Conservation (phyloP, 495 filamentous ascomycete species). For the Pyrenula aspistea region DNA sequence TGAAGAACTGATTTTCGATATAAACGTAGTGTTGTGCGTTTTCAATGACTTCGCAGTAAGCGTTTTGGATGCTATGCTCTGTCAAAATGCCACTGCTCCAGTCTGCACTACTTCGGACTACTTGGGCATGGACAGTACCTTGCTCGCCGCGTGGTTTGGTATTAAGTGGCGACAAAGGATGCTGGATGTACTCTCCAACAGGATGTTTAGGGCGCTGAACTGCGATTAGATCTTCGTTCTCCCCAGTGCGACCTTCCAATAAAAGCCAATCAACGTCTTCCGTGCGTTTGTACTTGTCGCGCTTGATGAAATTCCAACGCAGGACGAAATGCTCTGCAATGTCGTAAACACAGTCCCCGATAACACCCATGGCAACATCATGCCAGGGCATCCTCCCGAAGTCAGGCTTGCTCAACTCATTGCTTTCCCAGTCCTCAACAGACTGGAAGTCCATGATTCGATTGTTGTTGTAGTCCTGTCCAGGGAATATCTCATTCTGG, state of each 20-base stretch:
- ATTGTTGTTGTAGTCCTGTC: slow-evolving; percentile 93
- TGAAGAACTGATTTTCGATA: slow-evolving; percentile 98
- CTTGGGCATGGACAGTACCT: slow-evolving; percentile 69
- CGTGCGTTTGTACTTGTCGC: slow-evolving; percentile 93
- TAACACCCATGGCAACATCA: slow-evolving; percentile 80
- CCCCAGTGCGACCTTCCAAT: slow-evolving; percentile 65
- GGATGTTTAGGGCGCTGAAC: slow-evolving; percentile 81
- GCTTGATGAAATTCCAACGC: slow-evolving; percentile 93
- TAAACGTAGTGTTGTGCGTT: slow-evolving; percentile 87
- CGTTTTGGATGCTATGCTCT: slow-evolving; percentile 87
- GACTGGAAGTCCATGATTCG: slow-evolving; percentile 92
- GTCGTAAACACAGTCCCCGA: slow-evolving; percentile 84
- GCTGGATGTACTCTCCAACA: slow-evolving; percentile 73
- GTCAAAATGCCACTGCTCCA: slow-evolving; percentile 91
- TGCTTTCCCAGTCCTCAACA: slow-evolving; percentile 83
- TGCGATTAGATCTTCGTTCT: slow-evolving; percentile 71
- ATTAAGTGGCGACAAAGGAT: slow-evolving; percentile 56
- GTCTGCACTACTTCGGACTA: slow-evolving; percentile 77
- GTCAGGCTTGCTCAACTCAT: slow-evolving; percentile 84
- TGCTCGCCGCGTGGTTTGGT: slow-evolving; percentile 39
- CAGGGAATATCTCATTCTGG: slow-evolving; percentile 80
- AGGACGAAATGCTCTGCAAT: slow-evolving; percentile 94
- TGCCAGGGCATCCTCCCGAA: slow-evolving; percentile 98
- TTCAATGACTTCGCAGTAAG: slow-evolving; percentile 73
- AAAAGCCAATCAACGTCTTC: slow-evolving; percentile 68